Base-by-base conservation (phyloP, 2,329 filamentous ascomycete species). In the Fusarium annulatum region DNA sequence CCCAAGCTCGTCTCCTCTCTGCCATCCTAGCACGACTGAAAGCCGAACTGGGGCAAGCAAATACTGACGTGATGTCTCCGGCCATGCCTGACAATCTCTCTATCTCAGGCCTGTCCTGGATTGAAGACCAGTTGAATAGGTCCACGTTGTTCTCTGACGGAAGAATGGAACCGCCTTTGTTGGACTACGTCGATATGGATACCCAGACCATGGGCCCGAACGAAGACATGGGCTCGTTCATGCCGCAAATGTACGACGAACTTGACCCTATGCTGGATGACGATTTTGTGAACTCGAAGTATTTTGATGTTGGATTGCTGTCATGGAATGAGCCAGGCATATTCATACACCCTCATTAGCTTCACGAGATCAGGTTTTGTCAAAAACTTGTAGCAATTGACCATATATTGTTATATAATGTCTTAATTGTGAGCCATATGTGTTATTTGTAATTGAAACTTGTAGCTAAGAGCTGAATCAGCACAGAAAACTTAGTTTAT, bases 1-100 rank as follows among this genome's bases (percentile, higher is more conserved):
- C 23, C 1, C 60, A 65, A 9, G 26, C 18, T 2, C 33, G 10
- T n/a, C 33, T 64, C 2, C 7, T 64, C 6, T 52, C 38, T 1
- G 21, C 9, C 0, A 45, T 64, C 3, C 58, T 43, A n/a, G n/a
- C 18, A 1, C n/a, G n/a, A 12, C 3, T 64, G 4, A 42, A 45
- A 16, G 15, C 8, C 1, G 11, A 23, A 6, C 9, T 18, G 12
- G 1, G 7, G 18, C 26, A 42, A 10, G 1, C 7, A 2, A 28
- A 63, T 11, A 2, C 28, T 3, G 41, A 26, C 3, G 11, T 33
- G 18, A 26, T n/a, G 3, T 15, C 14, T 5, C 2, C n/a, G 7
- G 9, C 16, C 2, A 33, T 41, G 10, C 10, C 14, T 4, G 28
- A 42, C 1, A 42, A 21, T 2, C 12, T 30, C 3, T 34, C 30